Percentiles rank a stretch among this genome's conserved stretches.
These are phyloP conservation scores for Sanghuangporus weigelae DNA, from an alignment of 1,284 basidiomycete genomes.

Conservation along the genomic window DNA sequence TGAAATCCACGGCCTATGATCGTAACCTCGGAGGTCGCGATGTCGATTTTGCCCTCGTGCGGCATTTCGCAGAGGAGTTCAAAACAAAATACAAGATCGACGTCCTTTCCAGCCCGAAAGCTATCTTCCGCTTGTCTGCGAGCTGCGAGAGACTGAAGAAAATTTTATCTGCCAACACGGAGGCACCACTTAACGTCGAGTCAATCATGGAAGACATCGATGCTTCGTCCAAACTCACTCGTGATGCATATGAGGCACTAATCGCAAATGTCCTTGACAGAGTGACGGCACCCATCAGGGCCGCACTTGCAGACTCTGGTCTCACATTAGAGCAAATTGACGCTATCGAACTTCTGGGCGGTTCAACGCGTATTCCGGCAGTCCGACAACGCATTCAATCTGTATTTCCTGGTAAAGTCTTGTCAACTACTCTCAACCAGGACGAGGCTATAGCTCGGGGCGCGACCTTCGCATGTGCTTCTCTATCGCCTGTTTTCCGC, in stretches of 20 bases:
- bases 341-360: constrained; percentile 65
- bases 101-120: constrained; percentile 85
- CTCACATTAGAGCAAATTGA: constrained; percentile 56
- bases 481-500: constrained; percentile 92
- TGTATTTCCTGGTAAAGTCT: constrained; percentile 62
- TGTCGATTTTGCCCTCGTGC: constrained; percentile 84
- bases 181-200: constrained; percentile 86
- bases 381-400: constrained; percentile 61
- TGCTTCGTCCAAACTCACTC: constrained; percentile 52
- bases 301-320: constrained; percentile 53
- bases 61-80: constrained; percentile 88
- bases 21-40: constrained; percentile 90
- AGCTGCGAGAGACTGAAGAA: constrained; percentile 76
- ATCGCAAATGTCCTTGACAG: constrained; percentile 49
- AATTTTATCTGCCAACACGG: constrained; percentile 76
- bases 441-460: constrained; percentile 93
- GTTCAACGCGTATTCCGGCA: constrained; percentile 63
- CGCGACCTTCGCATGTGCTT: constrained; percentile 90
- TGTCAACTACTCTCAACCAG: constrained; percentile 89
- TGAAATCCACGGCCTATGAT: constrained; percentile 86
- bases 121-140: constrained; percentile 80
- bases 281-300: constrained; percentile 48
- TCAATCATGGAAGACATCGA: constrained; percentile 90
- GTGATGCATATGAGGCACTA: constrained; percentile 58
- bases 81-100: constrained; percentile 94